Evolutionary conservation across 805 yeast species (phyloP).

Genomic region (Komagataella pastoris): DNA sequence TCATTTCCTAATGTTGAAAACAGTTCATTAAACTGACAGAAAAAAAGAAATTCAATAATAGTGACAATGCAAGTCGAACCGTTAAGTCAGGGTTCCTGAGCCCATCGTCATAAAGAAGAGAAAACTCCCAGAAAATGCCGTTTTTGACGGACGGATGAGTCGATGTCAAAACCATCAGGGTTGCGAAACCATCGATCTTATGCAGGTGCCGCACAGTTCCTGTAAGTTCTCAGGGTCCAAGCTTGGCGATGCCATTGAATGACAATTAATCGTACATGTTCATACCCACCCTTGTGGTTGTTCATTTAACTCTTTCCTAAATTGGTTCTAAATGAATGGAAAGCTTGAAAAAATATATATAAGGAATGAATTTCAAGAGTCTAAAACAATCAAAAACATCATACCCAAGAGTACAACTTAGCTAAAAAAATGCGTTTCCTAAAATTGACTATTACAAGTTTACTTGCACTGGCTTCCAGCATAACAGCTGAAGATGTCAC

Average conservation of each 20-base stretch:
- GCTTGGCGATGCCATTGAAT: neutral
- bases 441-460: neutral
- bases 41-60: neutral
- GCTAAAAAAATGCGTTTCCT: no score
- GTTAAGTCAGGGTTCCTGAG: no score
- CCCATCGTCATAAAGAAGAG: neutral
- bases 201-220: neutral
- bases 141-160: neutral
- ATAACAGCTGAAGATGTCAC: neutral
- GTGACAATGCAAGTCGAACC: neutral
- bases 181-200: neutral
- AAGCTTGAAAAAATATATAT: no score
- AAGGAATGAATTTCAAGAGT: no score
- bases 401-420: no score
- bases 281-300: neutral
- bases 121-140: neutral
- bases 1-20: neutral
- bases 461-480: neutral
- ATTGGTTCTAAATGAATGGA: neutral
- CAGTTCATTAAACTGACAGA: neutral
- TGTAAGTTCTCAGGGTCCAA: neutral
- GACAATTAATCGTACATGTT: no score
- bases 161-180: neutral
- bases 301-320: neutral
- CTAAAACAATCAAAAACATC: no score